Evolutionary conservation across 495 filamentous ascomycete species (phyloP).

Genomic region (Penicillium herquei): DNA sequence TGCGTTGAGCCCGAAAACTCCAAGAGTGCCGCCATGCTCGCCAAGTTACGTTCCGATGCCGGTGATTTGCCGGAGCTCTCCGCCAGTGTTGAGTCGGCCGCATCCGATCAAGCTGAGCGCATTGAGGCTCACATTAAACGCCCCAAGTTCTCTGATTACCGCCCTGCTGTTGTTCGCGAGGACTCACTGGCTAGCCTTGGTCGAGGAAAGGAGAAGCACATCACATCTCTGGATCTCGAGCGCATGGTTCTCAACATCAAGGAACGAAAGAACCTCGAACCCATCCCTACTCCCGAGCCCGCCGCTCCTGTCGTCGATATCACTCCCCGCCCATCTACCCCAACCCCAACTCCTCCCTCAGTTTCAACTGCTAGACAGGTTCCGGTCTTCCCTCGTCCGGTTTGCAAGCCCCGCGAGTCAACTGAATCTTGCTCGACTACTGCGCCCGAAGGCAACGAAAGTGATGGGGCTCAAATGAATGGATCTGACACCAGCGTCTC

Average conservation of each 20-base stretch:
- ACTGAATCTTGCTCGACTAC: constrained; percentile 55
- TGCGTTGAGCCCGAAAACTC: constrained; percentile 75
- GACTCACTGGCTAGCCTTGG: constrained; percentile 55
- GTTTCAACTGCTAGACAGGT: constrained; percentile 29
- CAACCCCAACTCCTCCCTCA: constrained; percentile 42
- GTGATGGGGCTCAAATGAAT: constrained; percentile 34
- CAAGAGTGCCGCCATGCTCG: constrained; percentile 42
- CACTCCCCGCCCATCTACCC: constrained; percentile 43
- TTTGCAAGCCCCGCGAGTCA: constrained; percentile 36
- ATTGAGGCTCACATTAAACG: constrained; percentile 63
- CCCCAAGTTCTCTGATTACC: constrained; percentile 42
- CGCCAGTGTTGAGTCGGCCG: constrained; percentile 82
- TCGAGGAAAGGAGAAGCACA: constrained; percentile 80
- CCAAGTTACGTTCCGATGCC: constrained; percentile 42
- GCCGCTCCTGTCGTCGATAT: constrained; percentile 53
- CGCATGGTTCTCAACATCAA: constrained; percentile 90
- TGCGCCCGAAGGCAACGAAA: constrained; percentile 50
- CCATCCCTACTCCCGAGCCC: constrained; percentile 47
- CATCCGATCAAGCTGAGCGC: constrained; percentile 69
- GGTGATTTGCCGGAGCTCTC: constrained; percentile 80
- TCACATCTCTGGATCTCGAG: constrained; percentile 81
- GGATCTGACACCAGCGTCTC: constrained; percentile 56
- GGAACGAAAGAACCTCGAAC: constrained; percentile 67
- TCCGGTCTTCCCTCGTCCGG: constrained; percentile 15
- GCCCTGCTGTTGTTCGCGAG: constrained; percentile 45